These are phyloP conservation scores for Fusarium fracticaudum DNA, from an alignment of 2,329 filamentous ascomycete species.

Conservation along the genomic window DNA sequence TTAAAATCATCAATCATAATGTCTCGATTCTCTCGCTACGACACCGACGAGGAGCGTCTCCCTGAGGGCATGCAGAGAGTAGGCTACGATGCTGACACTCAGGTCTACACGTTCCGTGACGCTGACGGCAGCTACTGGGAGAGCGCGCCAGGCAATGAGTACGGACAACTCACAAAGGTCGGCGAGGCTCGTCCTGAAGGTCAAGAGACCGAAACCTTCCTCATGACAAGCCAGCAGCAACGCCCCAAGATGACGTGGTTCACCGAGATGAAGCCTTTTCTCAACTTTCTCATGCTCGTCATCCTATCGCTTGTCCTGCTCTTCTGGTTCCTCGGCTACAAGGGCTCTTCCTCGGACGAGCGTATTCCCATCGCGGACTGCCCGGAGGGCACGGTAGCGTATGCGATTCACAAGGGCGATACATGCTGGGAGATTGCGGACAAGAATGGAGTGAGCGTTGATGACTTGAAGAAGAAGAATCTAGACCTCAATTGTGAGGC, in stretches of 20 bases:
- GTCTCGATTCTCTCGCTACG: constrained; percentile 55
- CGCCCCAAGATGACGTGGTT: constrained; percentile 56
- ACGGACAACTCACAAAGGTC: constrained; percentile 58
- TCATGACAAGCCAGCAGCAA: constrained; percentile 33
- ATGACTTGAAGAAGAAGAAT: constrained; percentile 58
- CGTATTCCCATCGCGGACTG: constrained; percentile 39
- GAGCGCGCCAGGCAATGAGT: constrained; percentile 59
- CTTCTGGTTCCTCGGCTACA: constrained; percentile 57
- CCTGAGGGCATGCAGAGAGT: constrained; percentile 64
- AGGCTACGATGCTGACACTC: constrained; percentile 65
- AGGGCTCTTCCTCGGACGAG: constrained; percentile 37
- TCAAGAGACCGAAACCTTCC: constrained; percentile 47
- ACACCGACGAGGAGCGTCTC: constrained; percentile 61
- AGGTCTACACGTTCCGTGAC: constrained; percentile 63
- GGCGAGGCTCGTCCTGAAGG: constrained; percentile 43
- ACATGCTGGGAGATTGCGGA: constrained; percentile 65
- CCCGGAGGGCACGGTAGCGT: constrained; percentile 44
- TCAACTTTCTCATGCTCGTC: constrained; percentile 67
- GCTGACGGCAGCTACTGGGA: constrained; percentile 60
- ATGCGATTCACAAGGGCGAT: constrained; percentile 57
- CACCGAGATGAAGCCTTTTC: constrained; percentile 62
- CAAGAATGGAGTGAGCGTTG: constrained; percentile 53
- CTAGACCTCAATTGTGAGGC: constrained; percentile 57
- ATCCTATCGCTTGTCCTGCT: constrained; percentile 60
- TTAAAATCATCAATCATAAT: constrained; percentile 37